Base-by-base conservation (phyloP, 495 filamentous ascomycete species). In the Daldinia childiae region DNA sequence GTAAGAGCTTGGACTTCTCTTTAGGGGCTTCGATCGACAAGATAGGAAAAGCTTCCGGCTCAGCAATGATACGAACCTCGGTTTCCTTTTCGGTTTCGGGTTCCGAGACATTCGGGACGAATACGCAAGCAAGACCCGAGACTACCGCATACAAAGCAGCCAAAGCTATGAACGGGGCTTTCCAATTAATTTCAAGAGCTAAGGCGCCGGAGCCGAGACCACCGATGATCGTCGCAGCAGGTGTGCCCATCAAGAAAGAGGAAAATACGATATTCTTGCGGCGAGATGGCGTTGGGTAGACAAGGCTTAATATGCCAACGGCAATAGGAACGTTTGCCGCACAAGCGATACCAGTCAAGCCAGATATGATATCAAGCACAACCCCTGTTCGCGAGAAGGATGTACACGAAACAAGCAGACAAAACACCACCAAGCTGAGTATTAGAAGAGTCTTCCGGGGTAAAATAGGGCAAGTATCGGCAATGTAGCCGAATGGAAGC, bases 201-300 rank as follows among this genome's bases (percentile, higher is more conserved):
- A 86, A 84, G 17, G 89, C 73, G 15, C 89, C 88, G 0, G 86
- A 86, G 11, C 89, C 84, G 48, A 91, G 82, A 60, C 83, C 86
- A 0, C 89, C 88, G 34, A 87, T 82, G 4, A 90, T 86, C 56
- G 88, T 90, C 0, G 88, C 89, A 2, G 89, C 73, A 9, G 89
- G 88, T 38, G 90, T 91, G 0, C 89, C 89, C 43, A 87, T 87
- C 14, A 84, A 83, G 69, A 90, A 90, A 73, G 86, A 89, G 0
- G 87, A 88, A 75, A 90, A 88, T 3, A 85, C 88, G 27, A 82
- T 79, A 64, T 91, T 91, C 77, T 88, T 88, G 80, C 43, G 85
- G 80, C 11, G 86, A 79, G 72, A 86, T 79, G 69, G 63, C 36
- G 67, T 82, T 72, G 79, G 76, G 66, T 91, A 91, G 6, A 85